Conservation (phyloP, 2,329 filamentous ascomycete genomes). For the Colletotrichum sp. region DNA sequence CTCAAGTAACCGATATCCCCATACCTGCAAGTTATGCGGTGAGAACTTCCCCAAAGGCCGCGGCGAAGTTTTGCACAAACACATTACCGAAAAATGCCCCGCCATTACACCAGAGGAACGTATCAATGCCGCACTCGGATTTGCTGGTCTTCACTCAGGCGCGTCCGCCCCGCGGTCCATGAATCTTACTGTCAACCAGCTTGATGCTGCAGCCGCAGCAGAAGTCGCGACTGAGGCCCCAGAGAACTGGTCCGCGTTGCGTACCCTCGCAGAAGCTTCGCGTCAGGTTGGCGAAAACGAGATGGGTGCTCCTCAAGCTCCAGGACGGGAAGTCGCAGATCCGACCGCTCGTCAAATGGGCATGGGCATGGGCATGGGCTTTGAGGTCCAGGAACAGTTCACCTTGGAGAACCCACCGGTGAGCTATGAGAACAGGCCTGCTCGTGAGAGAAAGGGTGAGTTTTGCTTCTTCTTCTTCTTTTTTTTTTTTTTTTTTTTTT, state of each 20-base stretch:
- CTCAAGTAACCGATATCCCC: conserved; percentile 89
- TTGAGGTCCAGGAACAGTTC: conserved; percentile 65
- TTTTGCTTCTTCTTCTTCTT: background rate
- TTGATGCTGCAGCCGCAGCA: conserved; percentile 10
- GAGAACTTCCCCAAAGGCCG: conserved; percentile 91
- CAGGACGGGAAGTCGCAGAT: conserved; percentile 22
- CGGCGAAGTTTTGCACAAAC: conserved; percentile 80
- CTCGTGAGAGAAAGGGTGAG: conserved; percentile 42
- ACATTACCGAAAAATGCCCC: conserved; percentile 87
- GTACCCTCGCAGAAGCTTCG: conserved; percentile 88
- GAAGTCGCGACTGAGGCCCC: conserved; percentile 30
- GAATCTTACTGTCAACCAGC: conserved; percentile 18
- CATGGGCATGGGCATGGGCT: conserved; percentile 32
- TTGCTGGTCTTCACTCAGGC: conserved; percentile 20
- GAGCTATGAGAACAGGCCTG: conserved; percentile 47
- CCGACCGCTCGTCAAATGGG: conserved; percentile 19
- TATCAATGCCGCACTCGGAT: conserved; percentile 62
- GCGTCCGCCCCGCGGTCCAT: conserved; percentile 17
- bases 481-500: too few species aligned
- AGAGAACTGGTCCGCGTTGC: conserved; percentile 78
- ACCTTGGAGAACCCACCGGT: conserved; percentile 61
- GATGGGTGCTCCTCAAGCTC: conserved; percentile 4
- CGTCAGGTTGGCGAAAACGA: conserved; percentile 64
- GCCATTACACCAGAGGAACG: conserved; percentile 77
- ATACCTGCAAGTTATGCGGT: conserved; percentile 88